These are phyloP conservation scores for Hypsizygus marmoreus DNA, from an alignment of 768 basidiomycete genomes.

Conservation along the genomic window DNA sequence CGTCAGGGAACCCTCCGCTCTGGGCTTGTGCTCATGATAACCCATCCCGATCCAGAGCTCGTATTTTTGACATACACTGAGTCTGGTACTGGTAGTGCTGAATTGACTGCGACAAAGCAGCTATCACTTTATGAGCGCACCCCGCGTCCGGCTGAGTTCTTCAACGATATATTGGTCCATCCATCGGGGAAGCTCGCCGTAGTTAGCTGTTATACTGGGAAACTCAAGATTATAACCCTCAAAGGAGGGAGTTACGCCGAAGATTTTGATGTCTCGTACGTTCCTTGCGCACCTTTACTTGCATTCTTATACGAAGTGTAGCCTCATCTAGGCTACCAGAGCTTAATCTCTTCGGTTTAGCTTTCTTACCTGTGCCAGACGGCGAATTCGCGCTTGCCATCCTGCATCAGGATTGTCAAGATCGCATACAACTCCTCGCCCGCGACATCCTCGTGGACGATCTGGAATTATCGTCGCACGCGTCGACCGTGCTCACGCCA, in stretches of 20 bases:
- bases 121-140: constrained; percentile 58
- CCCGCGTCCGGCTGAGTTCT: constrained; percentile 69
- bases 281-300: constrained; percentile 14
- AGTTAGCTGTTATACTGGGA: constrained; percentile 68
- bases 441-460: constrained; percentile 55
- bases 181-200: constrained; percentile 61
- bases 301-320: neutral
- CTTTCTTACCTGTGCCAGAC: constrained; percentile 53
- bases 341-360: constrained; percentile 65
- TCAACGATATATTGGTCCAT: constrained; percentile 68
- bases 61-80: constrained; percentile 59
- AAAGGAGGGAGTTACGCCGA: constrained; percentile 53
- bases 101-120: constrained; percentile 43
- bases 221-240: constrained; percentile 63
- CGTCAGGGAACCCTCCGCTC: constrained; percentile 37
- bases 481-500: constrained; percentile 51
- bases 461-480: constrained; percentile 49
- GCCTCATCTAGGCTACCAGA: constrained; percentile 53
- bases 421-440: constrained; percentile 62
- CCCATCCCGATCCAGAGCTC: constrained; percentile 76
- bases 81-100: constrained; percentile 30
- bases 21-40: constrained; percentile 67
- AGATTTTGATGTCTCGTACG: constrained; percentile 69
- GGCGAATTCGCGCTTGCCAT: constrained; percentile 61
- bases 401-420: constrained; percentile 63